phyloP scores from a whole-genome alignment of 306 rosid species.

The Lagenaria siceraria region DNA sequence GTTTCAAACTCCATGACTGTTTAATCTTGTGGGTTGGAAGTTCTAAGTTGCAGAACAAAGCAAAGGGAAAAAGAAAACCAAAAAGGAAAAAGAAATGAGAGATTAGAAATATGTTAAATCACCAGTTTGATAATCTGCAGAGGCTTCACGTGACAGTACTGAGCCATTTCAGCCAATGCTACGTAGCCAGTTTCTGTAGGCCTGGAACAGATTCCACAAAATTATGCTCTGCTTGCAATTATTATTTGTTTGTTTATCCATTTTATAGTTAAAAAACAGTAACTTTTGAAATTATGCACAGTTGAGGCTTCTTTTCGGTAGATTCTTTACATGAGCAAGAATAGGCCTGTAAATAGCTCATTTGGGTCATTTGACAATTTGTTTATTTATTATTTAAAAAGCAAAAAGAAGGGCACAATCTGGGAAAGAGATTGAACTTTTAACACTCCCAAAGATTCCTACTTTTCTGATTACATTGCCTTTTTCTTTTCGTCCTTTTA shows the following conservation, averaged over 20 bases:
- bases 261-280: background rate
- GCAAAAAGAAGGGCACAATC: background rate
- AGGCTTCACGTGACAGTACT: conserved; percentile 9
- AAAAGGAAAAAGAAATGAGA: background rate
- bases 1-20: background rate
- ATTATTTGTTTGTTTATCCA: background rate
- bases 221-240: background rate
- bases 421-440: conserved; percentile 31
- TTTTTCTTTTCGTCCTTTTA: conserved; percentile 38
- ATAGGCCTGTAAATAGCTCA: background rate
- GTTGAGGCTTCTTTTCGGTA: background rate
- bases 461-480: conserved; percentile 24
- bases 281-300: conserved; percentile 2
- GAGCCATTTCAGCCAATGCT: conserved; percentile 4
- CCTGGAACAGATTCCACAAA: conserved; percentile 1
- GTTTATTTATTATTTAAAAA: background rate
- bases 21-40: background rate
- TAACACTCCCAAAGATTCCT: conserved; percentile 36
- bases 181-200: background rate
- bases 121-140: background rate
- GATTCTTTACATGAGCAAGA: background rate
- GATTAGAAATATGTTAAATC: background rate
- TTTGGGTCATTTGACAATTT: background rate
- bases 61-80: background rate
- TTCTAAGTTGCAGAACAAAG: background rate